phyloP scores from a whole-genome alignment of 2,329 filamentous ascomycete genomes.

The Botryotinia convoluta region DNA sequence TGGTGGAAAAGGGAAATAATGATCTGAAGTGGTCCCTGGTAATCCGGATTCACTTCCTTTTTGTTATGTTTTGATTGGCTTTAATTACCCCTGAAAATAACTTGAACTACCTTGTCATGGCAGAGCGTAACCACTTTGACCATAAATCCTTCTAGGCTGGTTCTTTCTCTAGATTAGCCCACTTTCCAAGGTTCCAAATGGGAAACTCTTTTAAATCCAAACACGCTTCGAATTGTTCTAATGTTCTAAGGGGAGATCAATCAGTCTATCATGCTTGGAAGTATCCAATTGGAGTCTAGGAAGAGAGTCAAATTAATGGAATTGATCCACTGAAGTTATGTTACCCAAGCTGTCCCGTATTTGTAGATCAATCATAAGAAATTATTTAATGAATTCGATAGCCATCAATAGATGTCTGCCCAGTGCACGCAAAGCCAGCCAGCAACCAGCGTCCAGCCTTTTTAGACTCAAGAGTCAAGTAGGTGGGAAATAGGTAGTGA shows the following conservation, averaged over 20 bases:
- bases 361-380: slow-evolving; percentile 12
- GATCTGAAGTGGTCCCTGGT: neutral
- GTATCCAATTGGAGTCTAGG: neutral
- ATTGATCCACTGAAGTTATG: neutral
- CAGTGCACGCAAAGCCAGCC: slow-evolving; percentile 2
- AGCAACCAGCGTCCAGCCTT: neutral
- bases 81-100: slow-evolving; percentile 18
- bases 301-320: neutral
- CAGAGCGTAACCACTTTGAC: neutral
- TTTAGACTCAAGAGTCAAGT: neutral
- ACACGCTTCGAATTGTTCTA: slow-evolving; percentile 6
- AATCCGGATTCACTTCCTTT: neutral
- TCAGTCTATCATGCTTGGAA: slow-evolving; percentile 7
- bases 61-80: slow-evolving; percentile 11
- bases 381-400: slow-evolving; percentile 8
- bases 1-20: neutral
- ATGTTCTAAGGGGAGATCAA: slow-evolving; percentile 16
- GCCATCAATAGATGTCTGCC: slow-evolving; percentile 5
- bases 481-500: neutral
- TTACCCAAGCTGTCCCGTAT: slow-evolving; percentile 4
- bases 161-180: slow-evolving; percentile 11
- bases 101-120: neutral
- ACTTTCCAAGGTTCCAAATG: slow-evolving; percentile 6
- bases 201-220: neutral
- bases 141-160: slow-evolving; percentile 13